Evolutionary conservation across 2,329 filamentous ascomycete species (phyloP), one percentile per base, ranked within the genome.

Genomic region (Talaromyces funiculosus): DNA sequence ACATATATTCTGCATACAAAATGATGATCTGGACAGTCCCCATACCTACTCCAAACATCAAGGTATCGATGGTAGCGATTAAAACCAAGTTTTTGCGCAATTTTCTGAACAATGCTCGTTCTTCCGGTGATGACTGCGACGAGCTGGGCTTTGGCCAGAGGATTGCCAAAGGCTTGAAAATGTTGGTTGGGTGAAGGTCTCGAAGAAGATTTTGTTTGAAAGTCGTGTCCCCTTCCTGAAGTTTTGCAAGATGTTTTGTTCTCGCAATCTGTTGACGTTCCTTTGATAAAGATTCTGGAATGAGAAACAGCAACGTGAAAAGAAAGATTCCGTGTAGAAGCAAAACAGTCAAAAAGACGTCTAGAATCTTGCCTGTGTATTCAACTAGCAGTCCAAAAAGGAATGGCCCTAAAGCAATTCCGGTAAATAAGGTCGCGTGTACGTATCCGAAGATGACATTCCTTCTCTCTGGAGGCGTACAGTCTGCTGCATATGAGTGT

Each of bases 401-500:
- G 2, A 95, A 81, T 7, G 94, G 94, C 0, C 94, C 94, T 33
- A 93, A 75, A 0, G 94, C 93, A 49, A 97, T 85, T n/a, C 94
- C 94, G 1, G 84, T 82, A 73, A 96, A 97, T 8, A 99, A 80
- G 66, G 88, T 92, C 10, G 90, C 92, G 68, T 97, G 90, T 67
- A 97, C 88, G 71, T 92, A 93, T 6, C 91, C 92, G 72, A 97
- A 94, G 4, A 87, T 85, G 7, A 96, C 89, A 62, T 88, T 90
- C 20, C 94, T 86, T 68, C 85, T 85, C 31, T 89, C 88, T 0
- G 92, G 90, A 3, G 89, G 80, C 0, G 92, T 93, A 74, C 91
- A 96, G 73, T 99, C 94, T 42, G 90, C 87, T 12, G 90, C 88
- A 73, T 97, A 99, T 0, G 93, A 91, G 72, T 95, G 88, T 22